phyloP scores from a whole-genome alignment of 2,329 filamentous ascomycete species.

The Colletotrichum abscissum region DNA sequence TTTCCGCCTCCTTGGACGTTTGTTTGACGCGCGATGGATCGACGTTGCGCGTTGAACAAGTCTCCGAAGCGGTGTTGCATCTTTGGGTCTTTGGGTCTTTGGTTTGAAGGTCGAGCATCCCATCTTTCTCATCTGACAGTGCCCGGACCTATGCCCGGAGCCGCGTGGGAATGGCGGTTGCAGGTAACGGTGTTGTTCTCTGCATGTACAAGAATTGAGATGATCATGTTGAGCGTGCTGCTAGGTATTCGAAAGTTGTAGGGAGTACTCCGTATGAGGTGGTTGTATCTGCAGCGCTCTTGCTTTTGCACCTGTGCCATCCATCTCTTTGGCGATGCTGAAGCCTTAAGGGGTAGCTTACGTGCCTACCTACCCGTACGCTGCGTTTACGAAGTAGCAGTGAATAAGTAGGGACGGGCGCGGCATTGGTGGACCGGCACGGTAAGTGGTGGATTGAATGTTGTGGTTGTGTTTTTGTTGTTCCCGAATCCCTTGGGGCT shows the following conservation, averaged over 20 bases:
- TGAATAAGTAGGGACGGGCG: neutral
- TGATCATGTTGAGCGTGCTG: neutral
- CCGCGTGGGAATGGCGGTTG: conserved; percentile 3
- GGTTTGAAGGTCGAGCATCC: neutral
- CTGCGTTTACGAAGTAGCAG: no score
- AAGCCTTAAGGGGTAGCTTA: neutral
- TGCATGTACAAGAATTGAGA: neutral
- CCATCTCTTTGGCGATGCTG: neutral
- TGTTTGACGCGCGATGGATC: conserved; percentile 10
- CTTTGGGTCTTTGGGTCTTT: neutral
- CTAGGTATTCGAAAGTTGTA: neutral
- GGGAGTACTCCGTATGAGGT: neutral
- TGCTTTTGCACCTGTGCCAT: neutral
- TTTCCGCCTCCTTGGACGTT: neutral
- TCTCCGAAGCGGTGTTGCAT: conserved; percentile 8
- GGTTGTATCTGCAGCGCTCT: neutral
- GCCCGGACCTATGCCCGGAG: conserved; percentile 12
- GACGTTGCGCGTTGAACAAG: conserved; percentile 7
- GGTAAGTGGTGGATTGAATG: neutral
- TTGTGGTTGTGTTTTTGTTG: conserved; percentile 28
- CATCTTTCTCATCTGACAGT: conserved; percentile 23
- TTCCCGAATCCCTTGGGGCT: conserved; percentile 2
- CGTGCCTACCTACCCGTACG: no score
- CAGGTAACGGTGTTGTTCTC: neutral
- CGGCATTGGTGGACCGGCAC: conserved; percentile 11